Percentiles rank a stretch among this genome's conserved stretches.
Conservation (phyloP, 2,329 filamentous ascomycete species). For the Furcasterigmium furcatum region DNA sequence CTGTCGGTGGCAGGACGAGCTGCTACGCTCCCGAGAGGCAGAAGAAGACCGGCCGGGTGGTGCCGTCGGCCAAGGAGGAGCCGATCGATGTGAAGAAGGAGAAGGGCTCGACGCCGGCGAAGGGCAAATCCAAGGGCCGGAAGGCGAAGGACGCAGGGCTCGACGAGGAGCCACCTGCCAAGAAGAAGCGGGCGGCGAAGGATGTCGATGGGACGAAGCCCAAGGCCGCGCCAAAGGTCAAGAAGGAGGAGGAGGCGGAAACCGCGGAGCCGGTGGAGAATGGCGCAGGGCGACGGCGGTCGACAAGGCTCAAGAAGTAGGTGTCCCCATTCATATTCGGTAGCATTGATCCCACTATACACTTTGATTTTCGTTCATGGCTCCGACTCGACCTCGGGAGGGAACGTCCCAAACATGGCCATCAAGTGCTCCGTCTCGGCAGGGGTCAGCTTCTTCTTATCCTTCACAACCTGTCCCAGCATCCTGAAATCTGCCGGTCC, state of each 20-base stretch:
- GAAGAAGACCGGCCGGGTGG: conserved; percentile 64
- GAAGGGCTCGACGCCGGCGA: conserved; percentile 16
- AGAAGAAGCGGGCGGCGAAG: conserved; percentile 20
- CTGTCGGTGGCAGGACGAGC: conserved; percentile 86
- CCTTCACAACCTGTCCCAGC: conserved; percentile 22
- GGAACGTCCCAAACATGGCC: conserved; percentile 32
- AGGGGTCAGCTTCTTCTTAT: conserved; percentile 19
- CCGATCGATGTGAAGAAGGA: conserved; percentile 25
- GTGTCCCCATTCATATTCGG: too few relatives aligned
- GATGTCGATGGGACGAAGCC: conserved; percentile 23
- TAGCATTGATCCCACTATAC: conserved; percentile 4
- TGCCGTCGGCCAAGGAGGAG: conserved; percentile 39
- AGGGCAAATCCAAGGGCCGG: conserved; percentile 12
- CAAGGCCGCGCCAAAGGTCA: conserved; percentile 13
- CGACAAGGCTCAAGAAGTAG: conserved; percentile 6
- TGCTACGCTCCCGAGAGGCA: conserved; percentile 83
- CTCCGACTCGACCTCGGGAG: conserved; percentile 28
- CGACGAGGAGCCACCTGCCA: conserved; percentile 21
- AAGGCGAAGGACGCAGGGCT: conserved; percentile 18
- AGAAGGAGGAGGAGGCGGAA: conserved; percentile 19
- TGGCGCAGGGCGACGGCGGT: not conserved
- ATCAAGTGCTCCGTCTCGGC: conserved; percentile 26
- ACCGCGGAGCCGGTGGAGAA: not conserved
- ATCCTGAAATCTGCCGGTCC: conserved; percentile 26
- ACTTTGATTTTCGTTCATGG: conserved; percentile 17